Evolutionary conservation across 768 basidiomycete species (phyloP).

Genomic region (Tremella mesenterica): DNA sequence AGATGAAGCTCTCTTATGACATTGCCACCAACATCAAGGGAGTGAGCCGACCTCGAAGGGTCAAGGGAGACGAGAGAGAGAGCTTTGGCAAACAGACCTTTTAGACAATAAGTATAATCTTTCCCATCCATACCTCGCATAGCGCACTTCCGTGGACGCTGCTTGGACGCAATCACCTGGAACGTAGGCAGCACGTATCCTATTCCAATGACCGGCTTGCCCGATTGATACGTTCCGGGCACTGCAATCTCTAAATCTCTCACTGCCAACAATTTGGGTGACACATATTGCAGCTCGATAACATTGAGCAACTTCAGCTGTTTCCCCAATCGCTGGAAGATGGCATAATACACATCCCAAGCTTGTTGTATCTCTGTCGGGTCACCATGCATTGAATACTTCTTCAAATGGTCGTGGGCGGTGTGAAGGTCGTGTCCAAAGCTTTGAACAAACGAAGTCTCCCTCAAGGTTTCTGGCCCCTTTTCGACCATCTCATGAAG

Average conservation of each 20-base stretch:
- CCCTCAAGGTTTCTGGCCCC: conserved; percentile 89
- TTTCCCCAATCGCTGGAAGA: conserved; percentile 94
- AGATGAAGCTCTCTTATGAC: background rate
- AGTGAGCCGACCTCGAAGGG: background rate
- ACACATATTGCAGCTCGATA: conserved; percentile 93
- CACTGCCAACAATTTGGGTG: conserved; percentile 79
- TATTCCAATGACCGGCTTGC: conserved; percentile 72
- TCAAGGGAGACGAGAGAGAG: too few relatives aligned
- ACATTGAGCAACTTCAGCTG: conserved; percentile 79
- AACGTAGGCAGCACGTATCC: conserved; percentile 77
- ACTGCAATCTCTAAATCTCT: conserved; percentile 89
- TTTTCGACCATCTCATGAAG: conserved; percentile 88
- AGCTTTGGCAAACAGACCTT: conserved; percentile 53
- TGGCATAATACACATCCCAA: conserved; percentile 97
- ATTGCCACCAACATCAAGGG: background rate
- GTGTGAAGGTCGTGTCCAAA: conserved; percentile 87
- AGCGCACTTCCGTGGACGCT: conserved; percentile 79
- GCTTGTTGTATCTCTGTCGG: conserved; percentile 85
- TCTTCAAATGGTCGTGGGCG: conserved; percentile 79
- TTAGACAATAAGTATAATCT: conserved; percentile 84
- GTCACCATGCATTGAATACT: conserved; percentile 79
- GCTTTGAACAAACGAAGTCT: conserved; percentile 87
- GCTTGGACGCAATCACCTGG: conserved; percentile 91
- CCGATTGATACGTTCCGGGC: conserved; percentile 89
- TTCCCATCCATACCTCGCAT: conserved; percentile 83